Base-by-base conservation (phyloP, 192 early-diverging fungal species). In the Dispira simplex region DNA sequence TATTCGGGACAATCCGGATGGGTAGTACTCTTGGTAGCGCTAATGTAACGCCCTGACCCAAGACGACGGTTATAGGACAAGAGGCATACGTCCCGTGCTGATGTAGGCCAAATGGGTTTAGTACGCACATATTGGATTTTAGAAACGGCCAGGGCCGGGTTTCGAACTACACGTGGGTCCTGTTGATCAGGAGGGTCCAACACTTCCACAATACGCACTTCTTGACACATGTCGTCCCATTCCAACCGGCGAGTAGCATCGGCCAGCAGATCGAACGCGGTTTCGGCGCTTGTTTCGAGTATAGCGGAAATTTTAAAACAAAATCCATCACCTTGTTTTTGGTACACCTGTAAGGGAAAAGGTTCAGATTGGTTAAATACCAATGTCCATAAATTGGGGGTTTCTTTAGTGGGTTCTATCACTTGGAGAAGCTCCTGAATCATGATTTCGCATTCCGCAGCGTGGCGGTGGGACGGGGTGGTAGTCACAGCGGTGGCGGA, bases 31-130 rank as follows among this genome's bases (percentile, higher is more conserved):
- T 73, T 68, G 63, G 71, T 75, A 55, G 72, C 77, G 46, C 75
- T 75, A 49, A 78, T 27, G 27, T 65, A 75, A 3, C 43, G 48
- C 23, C 43, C 48, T 4, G 49, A 14, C 3, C 51, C 44, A 16
- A 70, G 49, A 1, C 53, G 54, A 6, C 69, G 49, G 26, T 75
- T 63, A 23, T 71, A 73, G 20, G 77, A 69, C n/a, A 78, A 46
- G 44, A 78, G 68, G 0, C 71, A 49, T 46, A 74, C 73, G 67
- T 78, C 77, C 46, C 77, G 69, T 1, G 77, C 71, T 28, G 77
- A 64, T 0, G 77, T 78, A 2, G 77, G 77, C 77, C 77, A 78
- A n/a, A 78, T 66, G 18, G 71, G 65, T 47, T 75, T 75, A 59
- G 68, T 70, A 65, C 73, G 73, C 45, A 78, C 51, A 46, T 78